Percentiles rank a stretch among this genome's conserved stretches.
phyloP scores from a whole-genome alignment of 768 basidiomycete species.

The Serendipita indica region DNA sequence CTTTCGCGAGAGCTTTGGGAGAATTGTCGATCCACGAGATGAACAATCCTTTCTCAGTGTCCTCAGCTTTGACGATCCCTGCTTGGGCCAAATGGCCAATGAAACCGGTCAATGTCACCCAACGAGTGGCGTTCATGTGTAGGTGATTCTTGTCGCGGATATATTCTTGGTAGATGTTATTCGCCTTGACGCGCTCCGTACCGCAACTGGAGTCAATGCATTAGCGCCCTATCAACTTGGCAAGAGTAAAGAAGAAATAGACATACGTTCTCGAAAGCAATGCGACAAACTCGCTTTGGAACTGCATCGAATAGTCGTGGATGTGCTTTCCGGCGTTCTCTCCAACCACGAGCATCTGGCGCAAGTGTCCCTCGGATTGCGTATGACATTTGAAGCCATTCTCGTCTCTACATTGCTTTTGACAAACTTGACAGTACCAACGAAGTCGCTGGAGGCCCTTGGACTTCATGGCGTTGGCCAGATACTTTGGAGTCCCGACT shows the following conservation, averaged over 20 bases:
- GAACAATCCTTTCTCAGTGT: constrained; percentile 98
- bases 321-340: constrained; percentile 90
- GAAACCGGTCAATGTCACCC: constrained; percentile 97
- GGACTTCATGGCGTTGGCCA: constrained; percentile 95
- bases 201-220: constrained; percentile 42
- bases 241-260: not conserved
- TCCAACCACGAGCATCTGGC: constrained; percentile 95
- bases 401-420: constrained; percentile 97
- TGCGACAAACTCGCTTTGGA: constrained; percentile 85
- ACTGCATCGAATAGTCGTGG: constrained; percentile 70
- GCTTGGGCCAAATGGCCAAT: constrained; percentile 72
- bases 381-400: constrained; percentile 98
- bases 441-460: constrained; percentile 90
- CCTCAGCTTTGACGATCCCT: constrained; percentile 85
- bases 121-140: constrained; percentile 97
- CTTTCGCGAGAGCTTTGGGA: constrained; percentile 85
- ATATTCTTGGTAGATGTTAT: constrained; percentile 94
- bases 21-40: constrained; percentile 95
- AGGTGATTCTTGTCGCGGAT: constrained; percentile 87
- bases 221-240: constrained; percentile 9
- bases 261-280: constrained; percentile 69
- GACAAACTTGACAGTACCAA: constrained; percentile 98
- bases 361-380: constrained; percentile 74
- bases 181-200: constrained; percentile 88
- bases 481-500: constrained; percentile 80